These are phyloP conservation scores for Oryza australiensis DNA, from an alignment of 176 grass and related monocot species.

Conservation along the genomic window DNA sequence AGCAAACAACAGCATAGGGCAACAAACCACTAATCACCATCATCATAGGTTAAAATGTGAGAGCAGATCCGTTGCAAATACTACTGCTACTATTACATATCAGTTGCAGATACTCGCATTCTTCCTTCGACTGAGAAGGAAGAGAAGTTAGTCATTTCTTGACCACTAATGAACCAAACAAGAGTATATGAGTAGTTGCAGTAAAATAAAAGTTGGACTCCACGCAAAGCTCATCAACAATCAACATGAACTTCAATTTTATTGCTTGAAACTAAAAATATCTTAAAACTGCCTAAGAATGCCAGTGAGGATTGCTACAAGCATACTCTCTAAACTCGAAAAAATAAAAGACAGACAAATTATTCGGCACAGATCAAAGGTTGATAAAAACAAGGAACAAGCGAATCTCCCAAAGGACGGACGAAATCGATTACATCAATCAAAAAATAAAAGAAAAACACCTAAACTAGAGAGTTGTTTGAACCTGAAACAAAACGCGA, in stretches of 20 bases:
- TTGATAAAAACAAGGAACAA: background rate
- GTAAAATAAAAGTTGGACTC: constrained; percentile 10
- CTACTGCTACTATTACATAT: too few species aligned
- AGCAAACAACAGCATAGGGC: too few species aligned
- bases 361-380: background rate
- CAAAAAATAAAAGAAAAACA: background rate
- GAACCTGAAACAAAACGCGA: background rate
- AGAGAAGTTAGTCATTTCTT: constrained; percentile 23
- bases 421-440: background rate
- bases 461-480: background rate
- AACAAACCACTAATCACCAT: too few species aligned
- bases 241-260: background rate
- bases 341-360: background rate
- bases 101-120: constrained; percentile 91
- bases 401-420: background rate
- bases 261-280: background rate
- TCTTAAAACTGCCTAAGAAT: background rate
- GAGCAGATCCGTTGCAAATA: too few species aligned
- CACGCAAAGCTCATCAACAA: constrained; percentile 5
- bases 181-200: constrained; percentile 6
- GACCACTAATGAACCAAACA: background rate
- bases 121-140: constrained; percentile 85
- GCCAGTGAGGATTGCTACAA: background rate
- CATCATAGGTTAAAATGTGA: too few species aligned
- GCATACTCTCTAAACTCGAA: background rate